Evolutionary conservation across 352 stramenopile species (phyloP), one percentile per base, ranked within the genome.

Genomic region (Aphanomyces euteiches): DNA sequence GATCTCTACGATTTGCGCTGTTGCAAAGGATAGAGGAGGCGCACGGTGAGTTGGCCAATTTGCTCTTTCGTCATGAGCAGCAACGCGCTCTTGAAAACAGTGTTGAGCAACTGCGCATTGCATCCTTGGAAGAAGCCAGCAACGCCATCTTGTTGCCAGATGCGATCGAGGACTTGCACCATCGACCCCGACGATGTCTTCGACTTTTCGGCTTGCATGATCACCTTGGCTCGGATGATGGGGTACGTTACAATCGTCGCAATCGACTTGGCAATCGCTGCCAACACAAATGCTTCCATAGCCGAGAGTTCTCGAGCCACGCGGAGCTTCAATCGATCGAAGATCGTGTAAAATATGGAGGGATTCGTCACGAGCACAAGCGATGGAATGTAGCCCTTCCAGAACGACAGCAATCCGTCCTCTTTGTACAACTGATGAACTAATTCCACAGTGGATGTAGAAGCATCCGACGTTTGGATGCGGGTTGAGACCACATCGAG

Each of bases 341-440:
- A 96, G 54, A 92, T 80, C 17, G 88, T 94, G 71, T 90, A 96
- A 76, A 95, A 95, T 74, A 96, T 96, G 39, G 87, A 90, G 37
- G 88, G 88, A 73, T 96, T 96, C 74, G 78, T 91, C 21, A 92
- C 88, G 57, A 96, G 82, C 69, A 96, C 81, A 37, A 96, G 75
- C n/a, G 87, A 93, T 57, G 88, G 87, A 21, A 95, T 74, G 65
- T 90, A 92, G n/a, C 88, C 88, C 47, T 93, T 90, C 88, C 88
- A 96, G 73, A 96, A 93, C 12, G 87, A 87, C 45, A 79, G 66
- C 13, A 91, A 66, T 5, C 85, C 85, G 61, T 90, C 74, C 58
- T 92, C 83, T 19, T 77, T 78, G 72, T 90, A 91, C 56, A 93
- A 89, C 73, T 81, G 82, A 28, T 50, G 59, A 74, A 8, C 68